Evolutionary conservation across 1,139 yeast species (phyloP).

Genomic region (Kodamaea anthophila): DNA sequence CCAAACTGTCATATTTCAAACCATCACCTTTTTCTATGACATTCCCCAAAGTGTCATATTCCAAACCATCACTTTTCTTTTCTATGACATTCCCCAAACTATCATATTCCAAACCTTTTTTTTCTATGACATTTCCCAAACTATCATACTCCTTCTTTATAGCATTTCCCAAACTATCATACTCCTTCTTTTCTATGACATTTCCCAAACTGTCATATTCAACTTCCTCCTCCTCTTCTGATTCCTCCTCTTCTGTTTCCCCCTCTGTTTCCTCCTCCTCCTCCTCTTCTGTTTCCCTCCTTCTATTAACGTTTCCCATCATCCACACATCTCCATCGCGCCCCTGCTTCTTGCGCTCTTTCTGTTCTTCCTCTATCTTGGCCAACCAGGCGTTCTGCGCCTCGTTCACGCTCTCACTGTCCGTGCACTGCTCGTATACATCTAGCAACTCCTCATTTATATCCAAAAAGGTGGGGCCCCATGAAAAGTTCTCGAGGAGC

Average conservation of each 20-base stretch:
- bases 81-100: conserved; percentile 11
- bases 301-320: conserved; percentile 69
- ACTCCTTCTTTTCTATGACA: conserved; percentile 8
- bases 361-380: conserved; percentile 60
- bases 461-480: conserved; percentile 86
- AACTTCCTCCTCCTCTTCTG: conserved; percentile 5
- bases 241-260: conserved; percentile 8
- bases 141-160: conserved; percentile 10
- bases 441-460: conserved; percentile 75
- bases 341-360: conserved; percentile 51
- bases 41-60: conserved; percentile 14
- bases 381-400: conserved; percentile 79
- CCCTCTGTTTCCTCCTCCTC: conserved; percentile 10
- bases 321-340: conserved; percentile 66
- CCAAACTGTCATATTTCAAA: conserved; percentile 14
- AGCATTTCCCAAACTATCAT: conserved; percentile 14
- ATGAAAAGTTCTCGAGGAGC: conserved; percentile 72
- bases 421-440: conserved; percentile 73
- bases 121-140: conserved; percentile 11
- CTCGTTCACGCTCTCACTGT: conserved; percentile 61
- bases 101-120: conserved; percentile 8
- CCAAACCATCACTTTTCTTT: conserved; percentile 5
- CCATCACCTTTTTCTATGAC: conserved; percentile 7
- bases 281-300: conserved; percentile 8
- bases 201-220: conserved; percentile 14